A percentile compares a stretch with the other conserved stretches of the same genome.
Conservation (phyloP, 306 rosid species). For the Ceratonia siliqua region DNA sequence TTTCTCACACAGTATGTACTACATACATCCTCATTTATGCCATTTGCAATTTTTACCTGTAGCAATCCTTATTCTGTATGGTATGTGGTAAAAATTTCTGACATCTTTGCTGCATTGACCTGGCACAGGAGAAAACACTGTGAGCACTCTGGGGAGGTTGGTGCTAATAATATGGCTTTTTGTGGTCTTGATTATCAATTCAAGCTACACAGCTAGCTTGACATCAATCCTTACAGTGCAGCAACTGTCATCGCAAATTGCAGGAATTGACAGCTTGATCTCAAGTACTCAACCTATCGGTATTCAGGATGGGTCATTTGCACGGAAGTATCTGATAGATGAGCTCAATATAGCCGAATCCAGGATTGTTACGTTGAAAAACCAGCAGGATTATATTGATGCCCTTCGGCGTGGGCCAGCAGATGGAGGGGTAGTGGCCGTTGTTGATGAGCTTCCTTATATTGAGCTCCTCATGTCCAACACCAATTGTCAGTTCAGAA, state of each 20-base stretch:
- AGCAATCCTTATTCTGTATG: background rate
- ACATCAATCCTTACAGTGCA: conserved; percentile 86
- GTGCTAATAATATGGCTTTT: conserved; percentile 88
- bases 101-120: conserved; percentile 30
- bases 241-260: conserved; percentile 70
- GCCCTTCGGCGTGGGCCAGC: conserved; percentile 66
- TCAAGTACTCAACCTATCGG: conserved; percentile 69
- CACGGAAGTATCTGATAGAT: conserved; percentile 55
- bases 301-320: conserved; percentile 80
- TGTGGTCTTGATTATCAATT: conserved; percentile 85
- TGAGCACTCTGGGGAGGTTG: conserved; percentile 73
- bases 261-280: conserved; percentile 74
- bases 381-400: conserved; percentile 45
- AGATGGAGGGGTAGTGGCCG: conserved; percentile 76
- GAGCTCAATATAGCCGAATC: conserved; percentile 71
- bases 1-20: conserved; percentile 79
- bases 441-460: conserved; percentile 90
- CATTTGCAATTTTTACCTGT: conserved; percentile 1
- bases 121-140: conserved; percentile 72
- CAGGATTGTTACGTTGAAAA: conserved; percentile 60
- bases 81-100: conserved; percentile 8
- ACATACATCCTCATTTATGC: conserved; percentile 9
- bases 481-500: conserved; percentile 59
- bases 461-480: conserved; percentile 61
- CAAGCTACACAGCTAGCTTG: conserved; percentile 95